Conservation (phyloP, 2,329 filamentous ascomycete species). For the Penicillium sp. region DNA sequence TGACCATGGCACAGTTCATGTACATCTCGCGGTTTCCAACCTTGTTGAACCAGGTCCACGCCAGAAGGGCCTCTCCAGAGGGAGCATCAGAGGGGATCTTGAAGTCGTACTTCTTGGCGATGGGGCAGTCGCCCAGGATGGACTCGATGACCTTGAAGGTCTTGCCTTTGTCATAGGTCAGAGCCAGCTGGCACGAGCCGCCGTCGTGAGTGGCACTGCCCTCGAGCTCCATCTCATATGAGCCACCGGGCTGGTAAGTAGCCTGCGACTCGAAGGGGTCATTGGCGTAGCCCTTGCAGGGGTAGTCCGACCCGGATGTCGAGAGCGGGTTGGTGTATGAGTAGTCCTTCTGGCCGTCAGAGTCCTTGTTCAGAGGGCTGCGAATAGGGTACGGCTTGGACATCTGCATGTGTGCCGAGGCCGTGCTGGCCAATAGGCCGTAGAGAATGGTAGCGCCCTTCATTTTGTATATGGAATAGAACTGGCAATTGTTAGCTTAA, state of each 20-base stretch:
- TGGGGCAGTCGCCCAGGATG: conserved; percentile 58
- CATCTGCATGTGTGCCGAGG: conserved; percentile 55
- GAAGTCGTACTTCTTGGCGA: conserved; percentile 60
- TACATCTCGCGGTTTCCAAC: conserved; percentile 80
- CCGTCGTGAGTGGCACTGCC: conserved; percentile 65
- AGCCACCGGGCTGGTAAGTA: conserved; percentile 60
- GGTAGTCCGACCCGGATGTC: conserved; percentile 61
- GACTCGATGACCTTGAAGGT: conserved; percentile 68
- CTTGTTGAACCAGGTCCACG: conserved; percentile 76
- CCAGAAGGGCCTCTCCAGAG: conserved; percentile 61
- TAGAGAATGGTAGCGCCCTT: conserved; percentile 31
- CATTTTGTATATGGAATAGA: conserved; percentile 25
- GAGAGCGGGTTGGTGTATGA: conserved; percentile 67
- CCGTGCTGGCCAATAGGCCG: conserved; percentile 34
- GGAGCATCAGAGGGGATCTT: conserved; percentile 63
- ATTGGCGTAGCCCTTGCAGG: conserved; percentile 68
- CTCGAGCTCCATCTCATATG: conserved; percentile 62
- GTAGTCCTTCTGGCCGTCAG: conserved; percentile 59
- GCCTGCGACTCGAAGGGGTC: conserved; percentile 56
- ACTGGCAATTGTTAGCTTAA: conserved; percentile 2
- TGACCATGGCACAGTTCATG: conserved; percentile 77
- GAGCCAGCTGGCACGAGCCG: conserved; percentile 71
- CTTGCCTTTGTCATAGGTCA: conserved; percentile 69
- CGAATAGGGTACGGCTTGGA: conserved; percentile 53
- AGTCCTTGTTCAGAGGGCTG: conserved; percentile 50